phyloP scores from a whole-genome alignment of 768 basidiomycete genomes.

The Leucosporidium yakuticum region DNA sequence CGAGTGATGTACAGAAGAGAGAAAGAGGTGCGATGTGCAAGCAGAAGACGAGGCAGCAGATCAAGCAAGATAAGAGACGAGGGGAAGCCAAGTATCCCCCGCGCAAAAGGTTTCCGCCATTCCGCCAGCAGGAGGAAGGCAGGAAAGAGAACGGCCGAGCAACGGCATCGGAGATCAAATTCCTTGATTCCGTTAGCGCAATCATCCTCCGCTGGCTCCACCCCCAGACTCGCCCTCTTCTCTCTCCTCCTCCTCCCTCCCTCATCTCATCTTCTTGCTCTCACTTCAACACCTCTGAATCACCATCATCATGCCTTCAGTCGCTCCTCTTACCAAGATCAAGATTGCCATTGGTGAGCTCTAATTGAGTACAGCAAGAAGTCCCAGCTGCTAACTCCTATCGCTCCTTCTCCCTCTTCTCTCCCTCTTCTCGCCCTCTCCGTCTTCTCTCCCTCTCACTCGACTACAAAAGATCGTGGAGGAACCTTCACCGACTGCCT shows the following conservation, averaged over 20 bases:
- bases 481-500: constrained; percentile 25
- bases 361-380: background rate
- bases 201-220: too few species aligned
- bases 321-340: background rate
- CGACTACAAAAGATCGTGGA: constrained; percentile 1
- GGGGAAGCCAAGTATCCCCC: too few species aligned
- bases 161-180: too few species aligned
- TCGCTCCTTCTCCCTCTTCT: background rate
- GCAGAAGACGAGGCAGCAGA: too few species aligned
- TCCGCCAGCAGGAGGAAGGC: too few species aligned
- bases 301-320: background rate
- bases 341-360: background rate
- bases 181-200: too few species aligned
- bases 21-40: too few species aligned
- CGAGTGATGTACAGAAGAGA: too few species aligned
- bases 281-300: background rate
- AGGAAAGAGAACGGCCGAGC: too few species aligned
- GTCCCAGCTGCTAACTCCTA: background rate
- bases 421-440: background rate
- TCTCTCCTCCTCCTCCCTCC: background rate
- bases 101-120: too few species aligned
- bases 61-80: too few species aligned
- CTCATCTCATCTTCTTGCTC: background rate
- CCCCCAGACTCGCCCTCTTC: background rate
- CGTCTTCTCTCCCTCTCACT: background rate